Evolutionary conservation across 768 basidiomycete species (phyloP), one percentile per base, ranked within the genome.

Genomic region (Lyophyllum atratum): DNA sequence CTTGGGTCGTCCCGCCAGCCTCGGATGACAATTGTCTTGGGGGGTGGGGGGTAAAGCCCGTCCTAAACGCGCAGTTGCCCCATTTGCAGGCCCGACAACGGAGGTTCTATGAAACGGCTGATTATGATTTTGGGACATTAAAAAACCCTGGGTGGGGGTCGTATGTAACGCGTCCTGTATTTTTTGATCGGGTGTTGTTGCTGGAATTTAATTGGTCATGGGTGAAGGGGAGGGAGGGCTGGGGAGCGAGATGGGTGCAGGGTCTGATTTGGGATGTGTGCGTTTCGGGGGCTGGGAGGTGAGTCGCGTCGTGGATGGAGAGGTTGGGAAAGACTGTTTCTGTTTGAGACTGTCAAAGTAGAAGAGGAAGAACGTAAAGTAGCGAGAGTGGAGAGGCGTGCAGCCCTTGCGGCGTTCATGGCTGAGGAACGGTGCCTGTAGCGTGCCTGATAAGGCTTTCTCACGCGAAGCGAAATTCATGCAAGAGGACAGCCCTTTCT

Each of bases 391-490:
- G 34, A 37, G 34, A 3, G 12, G 25, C 37, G 17, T 26, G 6
- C 34, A 37, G 12, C n/a, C 14, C 33, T 34, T 24, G 33, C 53
- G 22, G n/a, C 19, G 39, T 43, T 31, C 29, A 40, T 37, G 26
- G 5, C 15, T 28, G 45, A 46, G 11, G 7, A 26, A 46, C 1
- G 31, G 31, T 33, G 31, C 31, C 12, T 37, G 6, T 37, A 14
- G 12, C 29, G 53, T 47, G 53, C 44, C 44, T 54, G 33, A 34
- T 47, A 54, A 56, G 24, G 31, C 29, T 21, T 2, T 10, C 31
- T 33, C 55, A 57, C 55, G 55, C 52, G 55, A 46, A 40, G 25
- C 14, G 49, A 44, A 34, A 34, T 56, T 56, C 47, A 49, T 50
- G 21, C 24, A 48, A 40, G 33, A 17, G 25, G 44, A 33, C 44